phyloP scores from a whole-genome alignment of 331 rosid genomes.

The Prunus yedoensis region DNA sequence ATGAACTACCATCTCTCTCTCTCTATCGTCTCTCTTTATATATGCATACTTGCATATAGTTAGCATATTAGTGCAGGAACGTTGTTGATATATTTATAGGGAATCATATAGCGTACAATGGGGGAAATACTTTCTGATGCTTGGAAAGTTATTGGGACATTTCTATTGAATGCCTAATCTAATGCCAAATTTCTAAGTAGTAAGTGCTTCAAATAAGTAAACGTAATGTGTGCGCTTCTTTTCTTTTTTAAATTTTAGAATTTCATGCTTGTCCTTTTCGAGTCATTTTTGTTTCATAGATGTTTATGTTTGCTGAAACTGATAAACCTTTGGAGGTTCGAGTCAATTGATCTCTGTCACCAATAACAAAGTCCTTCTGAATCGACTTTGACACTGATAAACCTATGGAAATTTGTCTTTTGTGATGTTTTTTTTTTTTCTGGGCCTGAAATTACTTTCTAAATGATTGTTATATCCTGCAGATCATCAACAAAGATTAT shows the following conservation, averaged over 20 bases:
- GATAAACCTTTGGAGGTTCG: neutral
- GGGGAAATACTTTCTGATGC: neutral
- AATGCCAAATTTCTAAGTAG: neutral
- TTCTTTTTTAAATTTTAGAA: neutral
- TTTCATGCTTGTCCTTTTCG: neutral
- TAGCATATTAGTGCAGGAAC: neutral
- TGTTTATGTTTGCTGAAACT: neutral
- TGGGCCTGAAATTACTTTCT: neutral
- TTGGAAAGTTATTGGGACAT: neutral
- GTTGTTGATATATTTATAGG: neutral
- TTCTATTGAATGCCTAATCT: neutral
- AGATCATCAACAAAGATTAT: conserved; percentile 73
- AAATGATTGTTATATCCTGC: conserved; percentile 32
- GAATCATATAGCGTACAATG: neutral
- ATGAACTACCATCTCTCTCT: conserved; percentile 4
- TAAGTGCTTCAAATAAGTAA: neutral
- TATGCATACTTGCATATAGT: neutral
- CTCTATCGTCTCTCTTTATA: conserved; percentile 4
- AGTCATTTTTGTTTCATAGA: neutral
- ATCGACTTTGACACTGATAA: neutral
- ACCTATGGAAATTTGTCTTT: neutral
- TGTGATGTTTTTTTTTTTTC: neutral
- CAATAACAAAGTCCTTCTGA: neutral
- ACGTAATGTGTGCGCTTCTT: neutral
- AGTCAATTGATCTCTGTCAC: neutral